Evolutionary conservation across 2,329 filamentous ascomycete genomes (phyloP), one percentile per base, ranked within the genome.

Genomic region (Aspergillus sp.): DNA sequence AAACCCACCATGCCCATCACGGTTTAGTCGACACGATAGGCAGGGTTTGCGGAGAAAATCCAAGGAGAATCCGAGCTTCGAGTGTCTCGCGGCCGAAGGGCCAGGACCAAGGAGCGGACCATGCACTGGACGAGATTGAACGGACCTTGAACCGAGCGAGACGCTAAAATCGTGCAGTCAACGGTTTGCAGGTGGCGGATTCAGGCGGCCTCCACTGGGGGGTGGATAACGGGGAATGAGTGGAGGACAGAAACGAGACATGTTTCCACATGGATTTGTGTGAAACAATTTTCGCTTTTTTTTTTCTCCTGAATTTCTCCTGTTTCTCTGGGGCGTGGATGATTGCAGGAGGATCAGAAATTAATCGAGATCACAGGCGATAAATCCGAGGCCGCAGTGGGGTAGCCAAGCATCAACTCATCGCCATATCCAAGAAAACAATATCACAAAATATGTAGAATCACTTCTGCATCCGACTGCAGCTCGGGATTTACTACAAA

Each of bases 71-170:
- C 50, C 52, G 47, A 53, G 47, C 52, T 58, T 58, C 57, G 52
- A 60, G 55, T 42, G 56, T 55, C 52, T 50, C 46, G 50, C 52
- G 51, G 52, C 26, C 38, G 48, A 58, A 48, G 50, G 52, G 56
- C 49, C 49, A 58, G 55, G 58, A 50, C 53, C 58, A 62, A 45
- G 51, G 45, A 50, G 53, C 57, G 61, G 53, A 54, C 58, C 57
- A 57, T 64, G 59, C 59, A 53, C 51, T 36, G 32, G 44, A 40
- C 41, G 35, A 53, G 16, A 45, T 44, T 51, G 50, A 52, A 55
- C 48, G 47, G 55, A 43, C 49, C 36, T 40, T 55, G 55, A 51
- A 53, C 53, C 58, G 55, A 62, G 51, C 53, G 38, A 50, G 51
- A 50, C 52, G 52, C 56, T 59, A 60, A 57, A 58, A 51, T 46